Conservation (phyloP, 768 basidiomycete species). For the Coprinopsis strossmayeri region DNA sequence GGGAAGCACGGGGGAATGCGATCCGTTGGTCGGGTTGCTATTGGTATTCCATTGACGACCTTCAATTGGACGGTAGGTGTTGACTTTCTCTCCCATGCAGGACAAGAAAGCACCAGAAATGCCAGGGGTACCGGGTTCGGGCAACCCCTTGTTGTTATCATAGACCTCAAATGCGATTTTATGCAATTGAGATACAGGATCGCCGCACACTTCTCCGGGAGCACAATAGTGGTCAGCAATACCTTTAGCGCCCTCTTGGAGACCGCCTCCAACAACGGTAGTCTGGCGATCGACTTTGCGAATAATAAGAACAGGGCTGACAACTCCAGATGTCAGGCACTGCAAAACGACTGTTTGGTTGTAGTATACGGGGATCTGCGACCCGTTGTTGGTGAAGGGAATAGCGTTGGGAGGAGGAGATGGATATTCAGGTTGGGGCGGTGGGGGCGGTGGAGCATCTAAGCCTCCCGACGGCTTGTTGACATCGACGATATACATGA, state of each 20-base stretch:
- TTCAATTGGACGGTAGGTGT: slow-evolving; percentile 81
- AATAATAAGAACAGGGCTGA: slow-evolving; percentile 89
- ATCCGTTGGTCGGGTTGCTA: slow-evolving; percentile 30
- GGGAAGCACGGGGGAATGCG: slow-evolving; percentile 56
- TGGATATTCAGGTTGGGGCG: slow-evolving; percentile 85
- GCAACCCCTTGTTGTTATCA: slow-evolving; percentile 59
- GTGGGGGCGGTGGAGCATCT: slow-evolving; percentile 73
- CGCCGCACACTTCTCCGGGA: slow-evolving; percentile 84
- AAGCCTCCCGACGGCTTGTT: slow-evolving; percentile 74
- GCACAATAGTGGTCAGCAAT: slow-evolving; percentile 79
- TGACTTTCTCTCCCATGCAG: slow-evolving; percentile 92
- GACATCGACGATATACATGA: slow-evolving; percentile 97
- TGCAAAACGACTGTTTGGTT: slow-evolving; percentile 95
- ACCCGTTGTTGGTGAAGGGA: slow-evolving; percentile 74
- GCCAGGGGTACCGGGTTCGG: slow-evolving; percentile 75
- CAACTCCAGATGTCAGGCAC: slow-evolving; percentile 88
- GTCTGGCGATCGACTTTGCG: slow-evolving; percentile 91
- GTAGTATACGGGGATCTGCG: slow-evolving; percentile 89
- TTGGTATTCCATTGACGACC: slow-evolving; percentile 77
- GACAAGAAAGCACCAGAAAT: slow-evolving; percentile 77
- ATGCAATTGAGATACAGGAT: slow-evolving; percentile 92
- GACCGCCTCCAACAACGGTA: slow-evolving; percentile 85
- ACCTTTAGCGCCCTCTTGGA: slow-evolving; percentile 81
- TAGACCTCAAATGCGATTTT: slow-evolving; percentile 94
- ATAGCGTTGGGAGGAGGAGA: slow-evolving; percentile 90